phyloP scores from a whole-genome alignment of 73 alveolate genomes.

The Paraurostyla sp. region DNA sequence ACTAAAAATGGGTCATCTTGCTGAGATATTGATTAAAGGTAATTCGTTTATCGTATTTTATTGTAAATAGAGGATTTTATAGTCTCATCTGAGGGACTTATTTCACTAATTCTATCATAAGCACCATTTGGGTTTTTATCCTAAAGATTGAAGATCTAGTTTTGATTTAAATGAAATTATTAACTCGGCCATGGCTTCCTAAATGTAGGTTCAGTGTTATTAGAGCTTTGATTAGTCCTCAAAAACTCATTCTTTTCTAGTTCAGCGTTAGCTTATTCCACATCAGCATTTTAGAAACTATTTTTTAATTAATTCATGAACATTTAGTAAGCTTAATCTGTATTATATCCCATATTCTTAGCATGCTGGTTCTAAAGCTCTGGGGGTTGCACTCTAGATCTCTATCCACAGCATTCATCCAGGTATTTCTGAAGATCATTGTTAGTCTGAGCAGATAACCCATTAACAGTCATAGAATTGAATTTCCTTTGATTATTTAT shows the following conservation, averaged over 20 bases:
- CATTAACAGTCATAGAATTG: not conserved
- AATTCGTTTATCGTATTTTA: too few species aligned
- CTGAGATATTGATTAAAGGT: too few species aligned
- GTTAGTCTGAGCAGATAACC: not conserved
- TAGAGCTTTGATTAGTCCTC: too few species aligned
- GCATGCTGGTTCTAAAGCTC: not conserved
- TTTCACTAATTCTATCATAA: too few species aligned
- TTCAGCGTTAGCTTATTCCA: not conserved
- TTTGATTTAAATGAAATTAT: too few species aligned
- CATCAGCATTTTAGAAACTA: not conserved
- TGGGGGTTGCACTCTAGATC: not conserved
- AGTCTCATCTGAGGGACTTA: too few species aligned
- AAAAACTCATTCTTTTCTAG: not conserved
- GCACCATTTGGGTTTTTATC: too few species aligned
- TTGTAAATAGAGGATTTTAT: too few species aligned
- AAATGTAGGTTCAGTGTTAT: too few species aligned
- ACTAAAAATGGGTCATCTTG: too few species aligned
- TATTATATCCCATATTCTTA: not conserved
- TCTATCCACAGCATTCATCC: not conserved
- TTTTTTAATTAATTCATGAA: not conserved
- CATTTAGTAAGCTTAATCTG: not conserved
- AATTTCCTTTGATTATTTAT: not conserved
- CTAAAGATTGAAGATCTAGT: too few species aligned
- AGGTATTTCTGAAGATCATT: not conserved
- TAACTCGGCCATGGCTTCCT: too few species aligned